These are phyloP conservation scores for Sporisorium scitamineum DNA, from an alignment of 1,284 basidiomycete genomes.

Conservation along the genomic window DNA sequence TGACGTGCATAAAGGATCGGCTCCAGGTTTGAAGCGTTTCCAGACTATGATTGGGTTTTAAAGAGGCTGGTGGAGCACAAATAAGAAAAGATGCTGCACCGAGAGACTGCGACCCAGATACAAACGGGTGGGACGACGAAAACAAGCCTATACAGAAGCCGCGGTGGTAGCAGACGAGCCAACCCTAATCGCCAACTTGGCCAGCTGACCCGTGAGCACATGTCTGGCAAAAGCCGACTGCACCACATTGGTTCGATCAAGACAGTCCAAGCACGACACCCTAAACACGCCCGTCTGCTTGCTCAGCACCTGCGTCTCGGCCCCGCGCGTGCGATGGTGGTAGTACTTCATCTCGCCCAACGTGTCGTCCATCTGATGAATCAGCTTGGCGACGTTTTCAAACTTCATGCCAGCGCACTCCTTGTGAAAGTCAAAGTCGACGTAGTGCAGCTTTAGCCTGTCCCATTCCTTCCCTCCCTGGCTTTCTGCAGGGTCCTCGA, in stretches of 20 bases:
- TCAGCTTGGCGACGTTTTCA: constrained; percentile 72
- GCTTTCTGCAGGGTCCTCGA: constrained; percentile 84
- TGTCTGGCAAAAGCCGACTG: constrained; percentile 91
- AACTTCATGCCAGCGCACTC: constrained; percentile 78
- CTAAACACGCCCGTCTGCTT: constrained; percentile 88
- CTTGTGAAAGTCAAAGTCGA: constrained; percentile 97
- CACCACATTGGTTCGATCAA: constrained; percentile 96
- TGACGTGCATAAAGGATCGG: background rate
- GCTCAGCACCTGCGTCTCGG: constrained; percentile 70
- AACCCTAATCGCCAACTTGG: constrained; percentile 37
- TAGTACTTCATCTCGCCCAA: constrained; percentile 74
- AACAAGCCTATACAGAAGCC: background rate
- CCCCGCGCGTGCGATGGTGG: constrained; percentile 17
- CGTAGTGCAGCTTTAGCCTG: constrained; percentile 94
- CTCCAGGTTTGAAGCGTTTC: background rate
- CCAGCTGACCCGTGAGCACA: constrained; percentile 78
- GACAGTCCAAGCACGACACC: constrained; percentile 93
- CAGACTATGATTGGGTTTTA: constrained; percentile 4
- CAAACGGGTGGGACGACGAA: background rate
- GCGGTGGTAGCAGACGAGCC: background rate
- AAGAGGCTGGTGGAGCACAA: background rate
- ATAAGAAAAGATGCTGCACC: background rate
- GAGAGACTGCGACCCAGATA: no score
- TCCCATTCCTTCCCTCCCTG: constrained; percentile 78
- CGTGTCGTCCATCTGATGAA: constrained; percentile 85